Base-by-base conservation (phyloP, 2,329 filamentous ascomycete genomes). In the Colletotrichum sp. region DNA sequence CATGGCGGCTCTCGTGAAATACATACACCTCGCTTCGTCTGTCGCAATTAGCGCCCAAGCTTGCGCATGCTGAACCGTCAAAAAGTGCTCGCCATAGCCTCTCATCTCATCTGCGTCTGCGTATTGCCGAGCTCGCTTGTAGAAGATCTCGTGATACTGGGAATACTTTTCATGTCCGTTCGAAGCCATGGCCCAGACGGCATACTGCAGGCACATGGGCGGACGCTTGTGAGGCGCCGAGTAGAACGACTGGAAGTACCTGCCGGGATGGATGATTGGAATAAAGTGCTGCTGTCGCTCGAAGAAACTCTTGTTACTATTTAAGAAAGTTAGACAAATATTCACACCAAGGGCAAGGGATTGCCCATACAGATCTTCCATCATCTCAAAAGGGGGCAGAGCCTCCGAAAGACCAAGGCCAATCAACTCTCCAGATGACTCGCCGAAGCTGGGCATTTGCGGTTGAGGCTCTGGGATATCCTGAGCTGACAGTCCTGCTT, bases 1-100 rank as follows among this genome's bases (percentile, higher is more conserved):
- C 87, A 98, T 91, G 87, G 95, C 96, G 2, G 96, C 95, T 75
- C 96, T 89, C 1, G 95, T 96, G 80, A 98, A 98, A 79, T 93
- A 92, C 89, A 98, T 94, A 78, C 90, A 90, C 82, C 94, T 96
- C 79, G 96, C 97, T 83, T 98, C 96, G 80, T 96, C 95, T 2
- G 90, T 92, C 5, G 91, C 90, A 52, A 96, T 89, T 7, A 98
- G 85, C 3, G 89, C 88, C 95, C 95, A 98, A 0, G 94, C 89
- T 82, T 98, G 96, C 15, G 93, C 94, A 81, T 97, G 94, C 6
- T 90, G 89, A n/a, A 98, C 82, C 1, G 93, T 95, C 78, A 98
- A 91, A 77, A 96, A 95, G 71, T 90, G 87, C 82, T 98, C 96
- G 22, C 96, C 96, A 66, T 94, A 88, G 4, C 94, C 95, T 85